Percentiles rank a stretch among this genome's conserved stretches.
phyloP scores from a whole-genome alignment of 2,329 filamentous ascomycete species.

The Cephalotrichum gorgonifer region DNA sequence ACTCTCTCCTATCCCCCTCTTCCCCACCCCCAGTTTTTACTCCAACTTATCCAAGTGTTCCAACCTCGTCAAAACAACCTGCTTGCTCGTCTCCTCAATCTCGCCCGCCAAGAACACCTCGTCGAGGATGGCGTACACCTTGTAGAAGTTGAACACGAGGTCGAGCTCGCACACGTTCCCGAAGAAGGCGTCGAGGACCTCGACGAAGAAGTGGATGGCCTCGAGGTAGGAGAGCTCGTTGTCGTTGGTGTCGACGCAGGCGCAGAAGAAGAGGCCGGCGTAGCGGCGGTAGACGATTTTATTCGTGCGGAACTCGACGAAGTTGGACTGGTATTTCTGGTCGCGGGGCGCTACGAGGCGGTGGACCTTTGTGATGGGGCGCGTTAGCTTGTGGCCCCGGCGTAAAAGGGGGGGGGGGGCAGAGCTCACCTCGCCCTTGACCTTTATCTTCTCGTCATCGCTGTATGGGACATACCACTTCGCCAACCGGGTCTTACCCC shows the following conservation, averaged over 20 bases:
- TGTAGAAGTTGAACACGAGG: slow-evolving; percentile 72
- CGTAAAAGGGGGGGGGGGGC: not conserved
- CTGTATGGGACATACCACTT: slow-evolving; percentile 99
- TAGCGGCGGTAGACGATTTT: slow-evolving; percentile 98
- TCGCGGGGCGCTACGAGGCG: slow-evolving; percentile 94
- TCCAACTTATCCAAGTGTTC: slow-evolving; percentile 97
- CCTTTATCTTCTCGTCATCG: slow-evolving; percentile 97
- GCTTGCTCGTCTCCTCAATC: slow-evolving; percentile 98
- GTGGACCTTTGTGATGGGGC: slow-evolving; percentile 56
- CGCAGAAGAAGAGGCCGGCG: slow-evolving; percentile 97
- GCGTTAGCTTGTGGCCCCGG: slow-evolving; percentile 1
- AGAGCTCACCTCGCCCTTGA: slow-evolving; percentile 79
- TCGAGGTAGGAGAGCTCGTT: slow-evolving; percentile 96
- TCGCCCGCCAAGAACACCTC: slow-evolving; percentile 97
- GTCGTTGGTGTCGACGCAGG: slow-evolving; percentile 96
- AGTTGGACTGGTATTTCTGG: slow-evolving; percentile 99
- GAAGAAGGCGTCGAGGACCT: slow-evolving; percentile 97
- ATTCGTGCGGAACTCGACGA: slow-evolving; percentile 90
- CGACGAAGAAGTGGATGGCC: slow-evolving; percentile 98
- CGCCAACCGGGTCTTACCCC: slow-evolving; percentile 94
- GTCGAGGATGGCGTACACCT: slow-evolving; percentile 95
- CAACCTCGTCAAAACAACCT: slow-evolving; percentile 86
- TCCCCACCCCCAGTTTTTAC: too few species aligned
- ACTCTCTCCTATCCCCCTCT: not conserved
- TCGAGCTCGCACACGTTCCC: slow-evolving; percentile 98